Base-by-base conservation (phyloP, 148 eudicot species). In the Rhododendron henanense region DNA sequence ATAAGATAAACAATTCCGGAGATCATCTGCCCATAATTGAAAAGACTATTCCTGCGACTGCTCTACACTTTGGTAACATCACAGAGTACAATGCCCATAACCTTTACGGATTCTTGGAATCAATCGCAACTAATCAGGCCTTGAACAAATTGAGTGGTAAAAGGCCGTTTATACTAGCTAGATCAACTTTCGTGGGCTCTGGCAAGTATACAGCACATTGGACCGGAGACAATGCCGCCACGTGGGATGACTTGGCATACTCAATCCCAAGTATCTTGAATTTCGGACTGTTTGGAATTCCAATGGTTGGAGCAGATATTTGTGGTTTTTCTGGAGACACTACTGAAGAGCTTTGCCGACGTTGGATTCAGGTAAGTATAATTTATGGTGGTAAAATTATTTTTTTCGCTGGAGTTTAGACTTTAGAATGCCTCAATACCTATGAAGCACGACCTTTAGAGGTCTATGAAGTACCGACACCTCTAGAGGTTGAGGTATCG, bases 221-320 rank as follows among this genome's bases (percentile, higher is more conserved):
- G 99, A 96, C 98, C 1, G 99, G 99, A 69, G 99, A 96, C 79
- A 96, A 94, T 88, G 94, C 93, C 71, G 96, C 99, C 19, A 94
- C 92, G 1, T 96, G 99, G 99, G 83, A 88, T 76, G 98, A 96
- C 75, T 84, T 96, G 84, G 93, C 91, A 3, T 94, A 92, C 86
- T 79, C 96, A 10, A 96, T 96, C 65, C 95, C 99, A 0, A 75
- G 93, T 45, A 92, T 96, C 28, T 89, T 96, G 83, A 96, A 86
- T 85, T 96, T 83, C 61, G 98, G 98, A 73, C 44, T 96, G 1
- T 96, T 94, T 85, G 98, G 98, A 45, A 87, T 94, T 87, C 98
- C 99, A n/a, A 94, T 96, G 99, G 90, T 96, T 84, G 98, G 96
- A 78, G 96, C 96, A 8, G 99, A 96, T 91, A 94, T 96, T n/a